Evolutionary conservation across 2,329 filamentous ascomycete genomes (phyloP), one percentile per base, ranked within the genome.

Genomic region (Sporothrix pseudoabietina): DNA sequence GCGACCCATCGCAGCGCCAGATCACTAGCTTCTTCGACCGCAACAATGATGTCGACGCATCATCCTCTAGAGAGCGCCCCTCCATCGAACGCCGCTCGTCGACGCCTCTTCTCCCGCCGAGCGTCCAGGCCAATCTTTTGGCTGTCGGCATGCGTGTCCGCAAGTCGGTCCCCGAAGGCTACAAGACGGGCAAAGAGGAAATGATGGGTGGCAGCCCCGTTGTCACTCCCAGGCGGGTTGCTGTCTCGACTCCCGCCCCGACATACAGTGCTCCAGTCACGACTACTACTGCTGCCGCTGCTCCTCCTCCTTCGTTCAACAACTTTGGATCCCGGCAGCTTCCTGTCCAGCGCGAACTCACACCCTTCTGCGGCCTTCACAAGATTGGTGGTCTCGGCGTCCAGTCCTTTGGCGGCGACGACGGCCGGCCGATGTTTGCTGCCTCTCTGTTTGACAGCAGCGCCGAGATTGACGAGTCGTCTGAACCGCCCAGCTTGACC

Each of bases 131-230:
- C 49, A 92, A 92, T 75, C 90, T 98, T n/a, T 86, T 98, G 57
- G 93, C 88, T 78, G 95, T 98, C 76, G 95, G 95, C 78, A 98
- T 98, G 94, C 91, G 95, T 32, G 88, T 98, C 69, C 92, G 95
- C 80, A 98, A 98, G 84, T 92, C 92, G 12, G 92, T 98, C 8
- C 92, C 94, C 0, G 94, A 98, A 80, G 95, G 95, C 74, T 98
- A 98, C 87, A 97, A 97, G 84, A 97, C 93, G 1, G 87, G 87
- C 72, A 89, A 88, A 78, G 80, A 82, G 8, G 52, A 44, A 41
- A 44, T 30, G 69, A 44, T 19, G 32, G 52, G 59, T 10, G 52
- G 57, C 57, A n/a, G 57, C 19, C 57, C 57, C 8, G 57, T 9
- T 22, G 39, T 32, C 12, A 44, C 19, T 6, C 44, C 65, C n/a